Base-by-base conservation (phyloP, 2,329 filamentous ascomycete genomes). In the Parasarocladium wereldwijsianum region DNA sequence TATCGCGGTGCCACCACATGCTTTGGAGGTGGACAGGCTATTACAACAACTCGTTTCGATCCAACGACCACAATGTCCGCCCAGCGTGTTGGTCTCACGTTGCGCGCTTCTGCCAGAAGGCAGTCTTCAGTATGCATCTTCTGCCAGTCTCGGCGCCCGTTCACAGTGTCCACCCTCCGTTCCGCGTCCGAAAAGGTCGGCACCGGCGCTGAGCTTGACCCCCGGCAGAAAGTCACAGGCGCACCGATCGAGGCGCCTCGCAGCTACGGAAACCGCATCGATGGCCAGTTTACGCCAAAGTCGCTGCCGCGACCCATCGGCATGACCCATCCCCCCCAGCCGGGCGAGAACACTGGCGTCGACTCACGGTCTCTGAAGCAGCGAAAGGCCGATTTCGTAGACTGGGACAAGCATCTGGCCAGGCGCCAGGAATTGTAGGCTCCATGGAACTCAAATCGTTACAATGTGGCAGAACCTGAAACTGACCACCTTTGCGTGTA, bases 351-450 rank as follows among this genome's bases (percentile, higher is more conserved):
- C 55, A 77, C 74, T 2, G 85, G 85, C 31, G 52, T 80, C 36
- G 82, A 92, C 43, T 46, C 42, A 12, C 73, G 86, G 23, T 65
- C 74, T 1, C 51, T 80, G 37, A 61, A 62, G 36, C 64, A 93
- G 54, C 70, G 73, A 29, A 67, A 76, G 23, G 73, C 82, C 38
- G 85, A 93, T 47, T 84, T 93, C 47, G 73, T 82, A 38, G 64
- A 90, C 54, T 86, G 82, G 46, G 77, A 90, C 34, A 86, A 83
- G 52, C 86, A 96, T 49, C 55, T 94, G 6, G 64, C 70, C 39
- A 70, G 76, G 40, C 71, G 87, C 39, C 68, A 81, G 42, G 65
- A 83, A 48, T 62, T 96, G 79, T 85, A 64, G 39, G 36, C 22
- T 12, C 3, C 17, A 17, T 9, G 11, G 15, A 9, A 7, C 6